These are phyloP conservation scores for Nyctanthes arbortristis DNA, from an alignment of 257 asterid species.

Conservation along the genomic window DNA sequence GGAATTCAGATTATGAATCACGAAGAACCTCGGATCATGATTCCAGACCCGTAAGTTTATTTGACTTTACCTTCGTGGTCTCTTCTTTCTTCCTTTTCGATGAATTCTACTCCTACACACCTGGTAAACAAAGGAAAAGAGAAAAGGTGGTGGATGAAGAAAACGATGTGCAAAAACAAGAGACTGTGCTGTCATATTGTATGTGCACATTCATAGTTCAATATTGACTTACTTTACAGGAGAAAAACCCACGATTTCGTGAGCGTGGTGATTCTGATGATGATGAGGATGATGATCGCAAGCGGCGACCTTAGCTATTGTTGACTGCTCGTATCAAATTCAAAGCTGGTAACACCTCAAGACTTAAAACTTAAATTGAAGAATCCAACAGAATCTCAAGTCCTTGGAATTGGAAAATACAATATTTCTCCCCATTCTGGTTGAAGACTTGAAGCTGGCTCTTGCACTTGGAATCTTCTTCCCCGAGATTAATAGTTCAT, in stretches of 20 bases:
- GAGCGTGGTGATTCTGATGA: slow-evolving; percentile 97
- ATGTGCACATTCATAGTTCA: background rate
- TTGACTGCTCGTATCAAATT: slow-evolving; percentile 2
- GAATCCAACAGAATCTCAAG: background rate
- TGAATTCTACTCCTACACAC: background rate
- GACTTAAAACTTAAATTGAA: slow-evolving; percentile 18
- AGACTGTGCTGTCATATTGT: background rate
- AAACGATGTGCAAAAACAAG: background rate
- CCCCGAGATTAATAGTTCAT: background rate
- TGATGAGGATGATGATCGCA: slow-evolving; percentile 71
- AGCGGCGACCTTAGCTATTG: slow-evolving; percentile 36
- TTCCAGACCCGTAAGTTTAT: slow-evolving; percentile 71
- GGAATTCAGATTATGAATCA: slow-evolving; percentile 72
- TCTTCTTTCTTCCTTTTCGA: background rate
- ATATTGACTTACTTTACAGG: slow-evolving; percentile 43
- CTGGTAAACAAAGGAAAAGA: background rate
- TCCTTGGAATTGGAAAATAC: background rate
- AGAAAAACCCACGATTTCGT: slow-evolving; percentile 92
- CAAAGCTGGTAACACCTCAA: slow-evolving; percentile 15
- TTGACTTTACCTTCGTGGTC: background rate
- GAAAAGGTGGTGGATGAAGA: background rate
- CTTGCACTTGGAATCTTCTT: background rate
- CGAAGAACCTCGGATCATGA: slow-evolving; percentile 73
- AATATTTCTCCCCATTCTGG: background rate
- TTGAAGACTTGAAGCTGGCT: background rate